Percentiles rank a stretch among this genome's conserved stretches.
Evolutionary conservation across 2,329 filamentous ascomycete genomes (phyloP).

Genomic region (Cytospora mali): DNA sequence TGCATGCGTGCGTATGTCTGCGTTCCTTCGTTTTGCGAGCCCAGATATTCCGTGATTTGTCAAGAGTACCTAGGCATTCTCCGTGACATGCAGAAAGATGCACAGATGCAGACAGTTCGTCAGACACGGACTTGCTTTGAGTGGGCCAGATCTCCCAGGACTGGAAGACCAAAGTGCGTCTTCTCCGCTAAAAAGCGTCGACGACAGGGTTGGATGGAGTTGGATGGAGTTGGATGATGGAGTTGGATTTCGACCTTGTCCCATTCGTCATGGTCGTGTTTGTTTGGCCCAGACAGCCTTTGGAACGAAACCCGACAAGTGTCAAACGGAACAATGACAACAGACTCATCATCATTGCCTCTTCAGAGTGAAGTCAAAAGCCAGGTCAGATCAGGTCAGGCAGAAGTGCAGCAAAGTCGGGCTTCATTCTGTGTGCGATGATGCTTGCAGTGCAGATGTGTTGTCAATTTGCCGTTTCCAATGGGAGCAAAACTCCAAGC

Average conservation of each 20-base stretch:
- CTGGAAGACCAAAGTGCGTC: background rate
- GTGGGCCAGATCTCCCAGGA: no score
- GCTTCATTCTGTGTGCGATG: conserved; percentile 43
- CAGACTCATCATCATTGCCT: background rate
- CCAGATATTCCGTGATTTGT: background rate
- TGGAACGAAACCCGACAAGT: background rate
- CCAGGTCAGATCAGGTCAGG: conserved; percentile 40
- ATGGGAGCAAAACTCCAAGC: conserved; percentile 2
- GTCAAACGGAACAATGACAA: background rate
- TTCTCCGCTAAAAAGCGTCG: background rate
- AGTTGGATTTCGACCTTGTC: background rate
- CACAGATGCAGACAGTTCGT: background rate
- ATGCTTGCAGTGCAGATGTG: conserved; percentile 40
- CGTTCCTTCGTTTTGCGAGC: background rate
- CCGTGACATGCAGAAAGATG: conserved; percentile 1
- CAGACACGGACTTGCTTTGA: no score
- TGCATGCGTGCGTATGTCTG: background rate
- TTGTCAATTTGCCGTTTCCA: conserved; percentile 1
- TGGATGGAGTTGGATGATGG: no score
- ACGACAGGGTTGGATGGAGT: no score
- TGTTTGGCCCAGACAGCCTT: background rate
- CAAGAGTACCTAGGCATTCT: conserved; percentile 6
- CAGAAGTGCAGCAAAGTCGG: conserved; percentile 50
- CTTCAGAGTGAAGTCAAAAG: conserved; percentile 8
- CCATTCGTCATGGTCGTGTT: background rate